Conservation (phyloP, 768 basidiomycete species). For the Tulasnella sp. region DNA sequence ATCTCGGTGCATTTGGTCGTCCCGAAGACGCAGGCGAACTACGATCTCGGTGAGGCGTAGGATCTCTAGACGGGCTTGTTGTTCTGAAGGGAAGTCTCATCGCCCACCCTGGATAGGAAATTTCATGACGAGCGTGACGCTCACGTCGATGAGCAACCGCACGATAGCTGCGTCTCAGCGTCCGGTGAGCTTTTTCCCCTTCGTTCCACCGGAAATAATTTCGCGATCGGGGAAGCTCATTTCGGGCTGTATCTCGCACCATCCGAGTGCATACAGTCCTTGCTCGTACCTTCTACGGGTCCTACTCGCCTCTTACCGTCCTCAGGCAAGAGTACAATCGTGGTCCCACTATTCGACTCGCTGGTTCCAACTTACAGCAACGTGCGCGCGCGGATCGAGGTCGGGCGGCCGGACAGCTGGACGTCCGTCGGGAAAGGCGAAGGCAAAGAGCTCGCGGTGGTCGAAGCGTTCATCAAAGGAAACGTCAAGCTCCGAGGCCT, state of each 20-base stretch:
- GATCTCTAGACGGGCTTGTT: too few relatives aligned
- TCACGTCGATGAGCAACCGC: constrained; percentile 49
- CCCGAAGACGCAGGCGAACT: too few relatives aligned
- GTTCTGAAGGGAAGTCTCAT: too few relatives aligned
- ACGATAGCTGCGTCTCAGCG: constrained; percentile 50
- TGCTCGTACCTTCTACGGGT: constrained; percentile 41
- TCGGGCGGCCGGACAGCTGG: constrained; percentile 70
- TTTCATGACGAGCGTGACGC: constrained; percentile 63
- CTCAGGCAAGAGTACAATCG: constrained; percentile 33
- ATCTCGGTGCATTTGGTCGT: too few relatives aligned
- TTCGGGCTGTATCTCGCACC: not conserved
- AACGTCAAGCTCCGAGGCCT: constrained; percentile 54
- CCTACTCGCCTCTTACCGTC: constrained; percentile 26
- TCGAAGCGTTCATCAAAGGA: constrained; percentile 50
- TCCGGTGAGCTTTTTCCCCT: constrained; percentile 39
- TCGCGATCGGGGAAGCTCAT: not conserved
- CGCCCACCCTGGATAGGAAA: constrained; percentile 34
- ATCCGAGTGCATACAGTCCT: constrained; percentile 30
- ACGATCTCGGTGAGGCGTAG: too few relatives aligned
- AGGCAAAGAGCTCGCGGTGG: constrained; percentile 61
- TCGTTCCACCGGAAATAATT: not conserved
- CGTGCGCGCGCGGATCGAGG: constrained; percentile 49
- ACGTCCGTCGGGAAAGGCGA: constrained; percentile 52
- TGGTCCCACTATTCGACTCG: constrained; percentile 50
- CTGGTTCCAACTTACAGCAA: constrained; percentile 27